These are phyloP conservation scores for Colletotrichum neosansevieriae DNA, from an alignment of 2,329 filamentous ascomycete species.

Conservation along the genomic window DNA sequence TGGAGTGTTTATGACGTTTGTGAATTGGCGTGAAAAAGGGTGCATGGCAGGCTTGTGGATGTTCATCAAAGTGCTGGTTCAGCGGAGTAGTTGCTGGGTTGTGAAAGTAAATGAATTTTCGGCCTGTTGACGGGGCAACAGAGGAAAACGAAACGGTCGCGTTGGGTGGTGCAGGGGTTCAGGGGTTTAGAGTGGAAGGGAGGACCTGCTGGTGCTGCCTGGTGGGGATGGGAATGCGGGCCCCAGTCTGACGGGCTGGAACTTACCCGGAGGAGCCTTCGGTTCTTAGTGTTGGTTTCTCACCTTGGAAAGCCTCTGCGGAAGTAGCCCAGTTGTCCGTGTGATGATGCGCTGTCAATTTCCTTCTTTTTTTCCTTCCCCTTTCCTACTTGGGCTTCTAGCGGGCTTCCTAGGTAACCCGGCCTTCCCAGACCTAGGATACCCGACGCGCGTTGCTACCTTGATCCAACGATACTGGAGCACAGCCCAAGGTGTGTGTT, in stretches of 20 bases:
- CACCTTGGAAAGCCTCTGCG: constrained; percentile 1
- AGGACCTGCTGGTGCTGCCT: not conserved
- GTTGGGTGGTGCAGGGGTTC: constrained; percentile 31
- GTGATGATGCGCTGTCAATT: constrained; percentile 37
- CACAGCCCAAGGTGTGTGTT: not conserved
- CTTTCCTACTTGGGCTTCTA: constrained; percentile 8
- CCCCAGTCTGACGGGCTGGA: not conserved
- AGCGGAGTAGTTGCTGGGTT: constrained; percentile 38
- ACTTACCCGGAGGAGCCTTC: not conserved
- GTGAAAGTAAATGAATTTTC: constrained; percentile 41
- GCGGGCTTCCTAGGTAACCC: constrained; percentile 34
- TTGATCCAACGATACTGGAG: not conserved
- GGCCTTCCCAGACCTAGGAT: not conserved
- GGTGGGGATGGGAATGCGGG: constrained; percentile 16
- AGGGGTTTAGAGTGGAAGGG: constrained; percentile 31
- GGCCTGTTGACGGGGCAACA: constrained; percentile 39
- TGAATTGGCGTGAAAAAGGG: constrained; percentile 40
- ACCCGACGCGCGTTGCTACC: constrained; percentile 47
- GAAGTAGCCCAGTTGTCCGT: constrained; percentile 22
- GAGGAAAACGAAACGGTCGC: constrained; percentile 30
- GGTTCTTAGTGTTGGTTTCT: not conserved
- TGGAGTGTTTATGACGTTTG: constrained; percentile 40
- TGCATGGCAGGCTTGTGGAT: constrained; percentile 22
- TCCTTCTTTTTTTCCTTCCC: not conserved
- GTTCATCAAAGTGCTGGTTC: not conserved